A percentile compares a stretch with the other conserved stretches of the same genome.
phyloP scores from a whole-genome alignment of 225 moss, liverwort and hornwort species.

The Sphagnum tenellum region DNA sequence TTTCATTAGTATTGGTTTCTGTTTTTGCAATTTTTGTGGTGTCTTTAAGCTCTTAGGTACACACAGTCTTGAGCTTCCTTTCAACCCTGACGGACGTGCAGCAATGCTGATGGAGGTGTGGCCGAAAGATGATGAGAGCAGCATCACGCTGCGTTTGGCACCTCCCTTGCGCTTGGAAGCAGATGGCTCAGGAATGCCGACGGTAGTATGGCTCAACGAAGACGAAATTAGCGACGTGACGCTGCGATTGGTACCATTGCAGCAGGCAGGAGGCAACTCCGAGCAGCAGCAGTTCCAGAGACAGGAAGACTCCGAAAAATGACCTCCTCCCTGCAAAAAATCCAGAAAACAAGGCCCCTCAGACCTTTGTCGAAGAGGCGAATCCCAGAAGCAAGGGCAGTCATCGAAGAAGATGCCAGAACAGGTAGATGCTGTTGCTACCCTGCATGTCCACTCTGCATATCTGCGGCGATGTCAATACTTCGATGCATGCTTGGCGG shows the following conservation, averaged over 20 bases:
- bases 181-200: constrained; percentile 30
- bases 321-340: constrained; percentile 20
- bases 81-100: neutral
- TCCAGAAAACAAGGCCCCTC: constrained; percentile 27
- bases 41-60: no score
- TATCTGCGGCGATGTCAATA: constrained; percentile 40
- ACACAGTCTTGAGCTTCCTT: no score
- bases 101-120: constrained; percentile 43
- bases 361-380: constrained; percentile 4
- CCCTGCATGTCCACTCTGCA: constrained; percentile 38
- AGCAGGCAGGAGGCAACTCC: neutral
- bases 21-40: no score
- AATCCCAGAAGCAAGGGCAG: constrained; percentile 42
- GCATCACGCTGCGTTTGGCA: constrained; percentile 38
- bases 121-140: constrained; percentile 54
- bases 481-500: constrained; percentile 37
- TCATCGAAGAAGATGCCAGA: constrained; percentile 33
- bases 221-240: no score
- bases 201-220: no score
- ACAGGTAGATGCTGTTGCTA: constrained; percentile 26
- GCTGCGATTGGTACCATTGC: constrained; percentile 33
- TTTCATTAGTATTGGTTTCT: no score
- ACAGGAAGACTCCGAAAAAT: constrained; percentile 26
- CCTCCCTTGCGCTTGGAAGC: constrained; percentile 39
- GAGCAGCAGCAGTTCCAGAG: constrained; percentile 17